Evolutionary conservation across 495 filamentous ascomycete genomes (phyloP).

Genomic region (Xylaria nigripes): DNA sequence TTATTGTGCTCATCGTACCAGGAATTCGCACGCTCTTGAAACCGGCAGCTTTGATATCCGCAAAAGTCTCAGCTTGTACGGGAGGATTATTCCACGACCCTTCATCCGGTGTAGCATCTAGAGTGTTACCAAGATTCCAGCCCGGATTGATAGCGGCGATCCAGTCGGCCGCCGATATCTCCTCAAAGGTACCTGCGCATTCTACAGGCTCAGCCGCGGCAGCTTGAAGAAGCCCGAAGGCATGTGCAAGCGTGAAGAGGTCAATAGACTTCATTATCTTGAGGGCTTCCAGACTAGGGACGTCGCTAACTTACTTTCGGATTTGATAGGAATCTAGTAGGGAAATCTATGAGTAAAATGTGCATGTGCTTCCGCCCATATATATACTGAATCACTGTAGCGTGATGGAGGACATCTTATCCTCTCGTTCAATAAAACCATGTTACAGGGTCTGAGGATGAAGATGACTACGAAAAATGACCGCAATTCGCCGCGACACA

Average conservation of each 20-base stretch:
- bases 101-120: slow-evolving; percentile 51
- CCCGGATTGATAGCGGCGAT: slow-evolving; percentile 53
- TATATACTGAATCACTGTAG: too few species aligned
- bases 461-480: neutral
- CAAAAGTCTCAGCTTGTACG: slow-evolving; percentile 42
- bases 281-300: neutral
- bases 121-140: slow-evolving; percentile 53
- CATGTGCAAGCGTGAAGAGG: neutral
- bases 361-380: neutral
- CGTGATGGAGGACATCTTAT: too few species aligned
- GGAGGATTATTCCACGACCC: slow-evolving; percentile 52
- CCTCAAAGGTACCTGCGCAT: slow-evolving; percentile 1
- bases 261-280: neutral
- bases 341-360: too few species aligned
- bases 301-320: too few species aligned
- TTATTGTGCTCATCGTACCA: slow-evolving; percentile 23
- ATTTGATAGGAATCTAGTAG: too few species aligned
- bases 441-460: neutral
- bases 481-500: neutral
- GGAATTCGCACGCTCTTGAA: slow-evolving; percentile 54
- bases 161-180: slow-evolving; percentile 11
- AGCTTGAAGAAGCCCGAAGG: slow-evolving; percentile 1
- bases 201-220: neutral
- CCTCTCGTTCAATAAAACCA: neutral
- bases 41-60: slow-evolving; percentile 44